Evolutionary conservation across 805 yeast genomes (phyloP), one percentile per base, ranked within the genome.

Genomic region (Wickerhamiella hasegawae): DNA sequence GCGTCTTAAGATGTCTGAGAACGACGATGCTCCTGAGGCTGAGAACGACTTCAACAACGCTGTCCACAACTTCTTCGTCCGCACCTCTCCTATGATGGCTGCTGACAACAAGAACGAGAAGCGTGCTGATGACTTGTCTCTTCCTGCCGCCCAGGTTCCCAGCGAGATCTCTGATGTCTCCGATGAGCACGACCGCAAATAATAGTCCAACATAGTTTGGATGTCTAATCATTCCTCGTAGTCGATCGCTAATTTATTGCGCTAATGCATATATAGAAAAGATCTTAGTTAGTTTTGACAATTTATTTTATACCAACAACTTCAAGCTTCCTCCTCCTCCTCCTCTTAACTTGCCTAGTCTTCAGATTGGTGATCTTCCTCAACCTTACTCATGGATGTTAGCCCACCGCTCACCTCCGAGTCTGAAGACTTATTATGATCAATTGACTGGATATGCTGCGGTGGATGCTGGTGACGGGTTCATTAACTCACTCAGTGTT

Each of bases 401-500:
- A n/a, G n/a, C n/a, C n/a, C n/a, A n/a, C n/a, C n/a, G n/a, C n/a
- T n/a, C n/a, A n/a, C n/a, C n/a, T n/a, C n/a, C n/a, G n/a, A n/a
- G n/a, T n/a, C n/a, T n/a, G n/a, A n/a, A n/a, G n/a, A 11, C 6
- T 11, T 21, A 21, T 21, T 21, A 21, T 21, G 24, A 21, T 6
- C 6, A 11, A 6, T 11, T 21, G 11, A 11, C 6, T 8, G 6
- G 24, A 6, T 11, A 21, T 21, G 10, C 24, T 21, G 24, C 11
- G 6, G 24, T 21, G 11, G 11, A 21, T 6, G 24, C 31, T 4
- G 19, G 54, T 33, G 36, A 36, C 5, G 62, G 62, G 4, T 71
- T 81, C 1, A 69, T 80, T 18, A 78, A 76, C 44, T 55, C 76
- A 3, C 52, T 80, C 4, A 66, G 74, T 1, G 45, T 78, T 14